Percentiles rank a stretch among this genome's conserved stretches.
phyloP scores from a whole-genome alignment of 805 yeast species.

The Schizosaccharomyces osmophilus region DNA sequence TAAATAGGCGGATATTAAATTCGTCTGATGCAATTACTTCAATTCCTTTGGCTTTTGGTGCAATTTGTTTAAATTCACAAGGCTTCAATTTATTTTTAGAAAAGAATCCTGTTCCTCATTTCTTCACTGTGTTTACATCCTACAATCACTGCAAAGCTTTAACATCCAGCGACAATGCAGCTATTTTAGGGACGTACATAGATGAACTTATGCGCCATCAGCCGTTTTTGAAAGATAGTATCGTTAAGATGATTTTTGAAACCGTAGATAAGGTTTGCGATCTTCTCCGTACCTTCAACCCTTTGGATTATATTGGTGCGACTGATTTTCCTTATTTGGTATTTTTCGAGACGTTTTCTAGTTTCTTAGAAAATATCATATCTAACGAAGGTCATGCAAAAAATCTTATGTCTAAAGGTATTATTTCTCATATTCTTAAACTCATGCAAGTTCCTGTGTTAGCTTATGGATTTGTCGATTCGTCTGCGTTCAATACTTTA shows the following conservation, averaged over 20 bases:
- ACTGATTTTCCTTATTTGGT: background rate
- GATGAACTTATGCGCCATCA: conserved; percentile 72
- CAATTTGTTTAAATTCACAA: conserved; percentile 50
- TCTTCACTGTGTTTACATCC: conserved; percentile 27
- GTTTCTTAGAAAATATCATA: background rate
- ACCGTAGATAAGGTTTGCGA: background rate
- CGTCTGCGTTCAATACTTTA: background rate
- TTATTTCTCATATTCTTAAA: background rate
- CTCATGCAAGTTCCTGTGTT: background rate
- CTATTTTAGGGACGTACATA: conserved; percentile 37
- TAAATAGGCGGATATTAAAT: conserved; percentile 26
- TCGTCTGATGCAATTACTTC: conserved; percentile 33
- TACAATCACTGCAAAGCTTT: conserved; percentile 29
- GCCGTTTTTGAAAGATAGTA: conserved; percentile 38
- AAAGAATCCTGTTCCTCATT: conserved; percentile 17
- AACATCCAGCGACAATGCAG: conserved; percentile 27
- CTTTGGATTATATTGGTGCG: background rate
- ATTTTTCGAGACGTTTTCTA: background rate
- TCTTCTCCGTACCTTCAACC: background rate
- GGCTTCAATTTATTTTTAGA: conserved; percentile 37
- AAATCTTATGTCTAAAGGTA: background rate
- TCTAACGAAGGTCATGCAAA: background rate
- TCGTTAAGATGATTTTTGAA: conserved; percentile 19
- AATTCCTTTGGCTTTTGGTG: conserved; percentile 56
- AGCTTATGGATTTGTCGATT: background rate